These are phyloP conservation scores for Yamadazyma phyllophila DNA, from an alignment of 805 yeast species.

Conservation along the genomic window DNA sequence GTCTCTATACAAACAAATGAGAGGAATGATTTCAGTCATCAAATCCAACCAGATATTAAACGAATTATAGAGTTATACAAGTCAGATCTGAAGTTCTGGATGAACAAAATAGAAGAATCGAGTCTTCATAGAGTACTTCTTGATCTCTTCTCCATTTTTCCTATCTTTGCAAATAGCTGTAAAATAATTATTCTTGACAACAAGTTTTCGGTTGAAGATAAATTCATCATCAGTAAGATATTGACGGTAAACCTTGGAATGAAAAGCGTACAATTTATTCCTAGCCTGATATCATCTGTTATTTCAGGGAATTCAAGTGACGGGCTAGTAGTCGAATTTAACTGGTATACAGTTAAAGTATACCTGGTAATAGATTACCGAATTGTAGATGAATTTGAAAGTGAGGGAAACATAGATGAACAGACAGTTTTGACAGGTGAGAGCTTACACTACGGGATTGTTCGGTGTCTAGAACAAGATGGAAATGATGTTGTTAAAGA, in stretches of 20 bases:
- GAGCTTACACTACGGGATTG: conserved; percentile 12
- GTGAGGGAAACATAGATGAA: neutral
- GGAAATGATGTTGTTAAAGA: conserved; percentile 1
- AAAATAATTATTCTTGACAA: conserved; percentile 21
- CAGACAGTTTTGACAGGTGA: conserved; percentile 8
- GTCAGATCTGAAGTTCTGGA: conserved; percentile 9
- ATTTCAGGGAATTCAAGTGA: conserved; percentile 20
- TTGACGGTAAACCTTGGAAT: conserved; percentile 23
- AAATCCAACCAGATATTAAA: neutral
- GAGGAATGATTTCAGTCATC: conserved; percentile 3
- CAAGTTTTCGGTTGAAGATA: conserved; percentile 14
- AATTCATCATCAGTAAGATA: conserved; percentile 17
- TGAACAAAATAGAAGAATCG: conserved; percentile 9
- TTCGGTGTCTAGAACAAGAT: neutral
- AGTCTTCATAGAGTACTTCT: conserved; percentile 13
- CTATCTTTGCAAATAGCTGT: conserved; percentile 19
- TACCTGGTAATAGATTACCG: conserved; percentile 25
- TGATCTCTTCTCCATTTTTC: conserved; percentile 15
- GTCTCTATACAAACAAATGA: conserved; percentile 18
- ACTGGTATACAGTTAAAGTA: conserved; percentile 24
- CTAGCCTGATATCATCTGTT: conserved; percentile 19
- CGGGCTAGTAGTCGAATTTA: conserved; percentile 29
- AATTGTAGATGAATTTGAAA: conserved; percentile 11
- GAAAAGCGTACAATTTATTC: conserved; percentile 22
- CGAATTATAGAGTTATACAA: conserved; percentile 6